Evolutionary conservation across 2,329 filamentous ascomycete genomes (phyloP).

Genomic region (Aspergillus transmontanensis): DNA sequence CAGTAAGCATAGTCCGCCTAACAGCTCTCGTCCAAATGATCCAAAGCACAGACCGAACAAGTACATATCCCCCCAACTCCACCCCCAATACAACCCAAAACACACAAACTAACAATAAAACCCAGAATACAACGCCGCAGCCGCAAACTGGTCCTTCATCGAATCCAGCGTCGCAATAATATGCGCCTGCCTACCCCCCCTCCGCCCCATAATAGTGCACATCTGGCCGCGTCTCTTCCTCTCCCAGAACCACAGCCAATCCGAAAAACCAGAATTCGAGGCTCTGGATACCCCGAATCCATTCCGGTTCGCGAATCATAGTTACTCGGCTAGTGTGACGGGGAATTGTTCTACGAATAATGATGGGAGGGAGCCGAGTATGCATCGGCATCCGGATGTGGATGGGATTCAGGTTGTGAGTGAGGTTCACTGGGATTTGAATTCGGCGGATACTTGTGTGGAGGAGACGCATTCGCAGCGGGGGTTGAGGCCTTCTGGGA

Average conservation of each 20-base stretch:
- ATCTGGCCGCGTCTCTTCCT: slow-evolving; percentile 28
- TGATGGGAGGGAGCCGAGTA: slow-evolving; percentile 3
- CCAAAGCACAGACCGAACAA: slow-evolving; percentile 17
- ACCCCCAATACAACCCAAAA: too few species aligned
- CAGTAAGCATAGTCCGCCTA: slow-evolving; percentile 29
- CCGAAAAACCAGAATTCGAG: slow-evolving; percentile 16
- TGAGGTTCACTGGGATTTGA: slow-evolving; percentile 30
- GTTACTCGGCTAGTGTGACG: slow-evolving; percentile 30
- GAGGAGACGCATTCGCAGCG: background rate
- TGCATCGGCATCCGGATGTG: slow-evolving; percentile 4
- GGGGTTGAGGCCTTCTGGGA: background rate
- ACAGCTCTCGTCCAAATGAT: slow-evolving; percentile 22
- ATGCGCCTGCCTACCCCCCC: slow-evolving; percentile 32
- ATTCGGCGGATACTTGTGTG: slow-evolving; percentile 2
- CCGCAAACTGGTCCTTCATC: slow-evolving; percentile 34
- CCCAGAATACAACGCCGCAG: slow-evolving; percentile 25
- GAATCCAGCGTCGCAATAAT: slow-evolving; percentile 36
- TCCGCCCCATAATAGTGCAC: slow-evolving; percentile 30
- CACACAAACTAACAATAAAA: background rate
- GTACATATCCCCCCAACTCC: slow-evolving; percentile 16
- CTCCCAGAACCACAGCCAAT: slow-evolving; percentile 15
- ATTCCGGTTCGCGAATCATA: slow-evolving; percentile 14
- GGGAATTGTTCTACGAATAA: slow-evolving; percentile 23
- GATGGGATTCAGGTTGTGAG: slow-evolving; percentile 32
- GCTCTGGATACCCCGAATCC: slow-evolving; percentile 7